Evolutionary conservation across 805 yeast genomes (phyloP), one percentile per base, ranked within the genome.

Genomic region (Kodamaea jinghongensis): DNA sequence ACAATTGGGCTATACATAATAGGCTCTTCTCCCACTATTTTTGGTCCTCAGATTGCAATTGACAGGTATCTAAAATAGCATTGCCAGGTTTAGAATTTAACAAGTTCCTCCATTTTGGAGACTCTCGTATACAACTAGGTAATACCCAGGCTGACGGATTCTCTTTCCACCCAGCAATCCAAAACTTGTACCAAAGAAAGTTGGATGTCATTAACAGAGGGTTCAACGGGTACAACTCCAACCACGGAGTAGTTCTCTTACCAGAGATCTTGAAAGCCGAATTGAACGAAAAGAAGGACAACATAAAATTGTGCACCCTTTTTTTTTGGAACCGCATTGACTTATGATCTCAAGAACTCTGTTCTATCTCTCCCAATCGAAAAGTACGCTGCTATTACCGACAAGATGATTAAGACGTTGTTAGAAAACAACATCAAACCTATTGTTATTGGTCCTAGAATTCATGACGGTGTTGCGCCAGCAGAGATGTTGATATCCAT

Each of bases 201-300:
- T 49, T 86, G 33, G 91, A 86, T 47, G 65, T 90, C 2, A 52
- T 88, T 1, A 80, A 76, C 29, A 67, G 96, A 43, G 97, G 97
- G 0, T 86, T 66, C 52, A 55, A 79, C 1, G 96, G 97, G 0
- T 89, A 86, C 63, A 86, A 74, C 49, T 63, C 89, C 0, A 74
- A 78, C 26, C 81, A 81, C 62, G 88, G 77, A 0, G 52, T 67
- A 7, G 30, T 46, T 1, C 46, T 65, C 5, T 48, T 67, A 20
- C 66, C 64, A 12, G 60, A 67, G 34, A 49, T 86, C 4, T 58
- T 87, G 25, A 65, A 71, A 15, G 51, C 59, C 3, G 86, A 62
- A 34, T 31, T 40, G 23, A 47, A 48, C 36, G 50, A 46, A 2
- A 36, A 39, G 1, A 40, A 43, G 20, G 51, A 51, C 11, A 47